Conservation (phyloP, 2,329 filamentous ascomycete species). For the Cladosporium sp. region DNA sequence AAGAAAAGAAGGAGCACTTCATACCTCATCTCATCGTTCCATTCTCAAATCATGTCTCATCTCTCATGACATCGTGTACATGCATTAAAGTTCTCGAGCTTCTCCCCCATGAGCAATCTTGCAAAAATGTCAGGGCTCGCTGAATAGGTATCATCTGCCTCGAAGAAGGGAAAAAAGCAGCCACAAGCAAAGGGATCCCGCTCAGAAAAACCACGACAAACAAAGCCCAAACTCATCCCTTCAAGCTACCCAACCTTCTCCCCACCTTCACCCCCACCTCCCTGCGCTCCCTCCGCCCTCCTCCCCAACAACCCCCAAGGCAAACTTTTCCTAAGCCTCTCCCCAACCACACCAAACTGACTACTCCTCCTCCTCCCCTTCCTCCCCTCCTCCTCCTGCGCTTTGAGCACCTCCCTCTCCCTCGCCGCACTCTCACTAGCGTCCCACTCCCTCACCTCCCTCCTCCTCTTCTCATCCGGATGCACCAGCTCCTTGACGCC, state of each 20-base stretch:
- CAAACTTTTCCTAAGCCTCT: neutral
- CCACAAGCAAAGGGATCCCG: no score
- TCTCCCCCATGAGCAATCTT: no score
- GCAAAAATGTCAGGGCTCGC: no score
- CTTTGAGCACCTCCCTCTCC: slow-evolving; percentile 51
- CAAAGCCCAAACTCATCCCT: no score
- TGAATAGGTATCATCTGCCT: no score
- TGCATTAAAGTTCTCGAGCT: no score
- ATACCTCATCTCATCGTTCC: no score
- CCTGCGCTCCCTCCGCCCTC: neutral
- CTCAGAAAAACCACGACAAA: no score
- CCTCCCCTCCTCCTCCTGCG: slow-evolving; percentile 36
- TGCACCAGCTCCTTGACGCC: slow-evolving; percentile 56
- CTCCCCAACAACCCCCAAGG: neutral
- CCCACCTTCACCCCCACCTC: neutral
- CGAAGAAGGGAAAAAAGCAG: no score
- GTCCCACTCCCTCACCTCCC: slow-evolving; percentile 48
- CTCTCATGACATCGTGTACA: no score
- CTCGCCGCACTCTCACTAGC: slow-evolving; percentile 59
- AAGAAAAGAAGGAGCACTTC: no score
- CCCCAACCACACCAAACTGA: neutral
- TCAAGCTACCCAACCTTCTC: neutral
- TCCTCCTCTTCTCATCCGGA: slow-evolving; percentile 53
- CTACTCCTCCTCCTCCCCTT: slow-evolving; percentile 20
- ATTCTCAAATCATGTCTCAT: no score